phyloP scores from a whole-genome alignment of 2,329 filamentous ascomycete species.

The Neofusicoccum kwambonambiense region DNA sequence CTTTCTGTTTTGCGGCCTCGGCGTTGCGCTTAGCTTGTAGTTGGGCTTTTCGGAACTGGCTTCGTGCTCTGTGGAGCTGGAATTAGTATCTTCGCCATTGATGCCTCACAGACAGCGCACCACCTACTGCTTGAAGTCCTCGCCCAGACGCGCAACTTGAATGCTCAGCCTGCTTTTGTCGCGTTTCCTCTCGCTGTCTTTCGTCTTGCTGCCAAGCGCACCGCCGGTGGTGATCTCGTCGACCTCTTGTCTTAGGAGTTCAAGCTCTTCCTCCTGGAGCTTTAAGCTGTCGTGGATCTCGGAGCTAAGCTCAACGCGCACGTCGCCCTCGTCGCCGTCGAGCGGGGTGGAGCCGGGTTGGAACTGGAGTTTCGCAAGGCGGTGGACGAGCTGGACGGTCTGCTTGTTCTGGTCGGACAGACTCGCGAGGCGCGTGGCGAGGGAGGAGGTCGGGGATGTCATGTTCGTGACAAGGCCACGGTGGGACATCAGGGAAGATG shows the following conservation, averaged over 20 bases:
- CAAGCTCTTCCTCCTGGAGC: slow-evolving; percentile 79
- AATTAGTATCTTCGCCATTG: slow-evolving; percentile 4
- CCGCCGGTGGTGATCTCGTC: slow-evolving; percentile 59
- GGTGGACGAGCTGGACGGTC: slow-evolving; percentile 55
- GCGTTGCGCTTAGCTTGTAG: slow-evolving; percentile 74
- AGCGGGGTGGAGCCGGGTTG: slow-evolving; percentile 61
- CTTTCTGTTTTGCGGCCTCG: slow-evolving; percentile 69
- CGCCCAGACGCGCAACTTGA: slow-evolving; percentile 63
- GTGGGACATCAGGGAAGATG: slow-evolving; percentile 3
- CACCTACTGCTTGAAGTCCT: slow-evolving; percentile 71
- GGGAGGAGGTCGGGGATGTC: slow-evolving; percentile 33
- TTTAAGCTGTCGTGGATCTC: slow-evolving; percentile 80
- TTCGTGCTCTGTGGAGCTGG: slow-evolving; percentile 50
- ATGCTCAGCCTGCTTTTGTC: slow-evolving; percentile 67
- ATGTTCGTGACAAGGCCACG: slow-evolving; percentile 27
- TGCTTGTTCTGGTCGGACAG: slow-evolving; percentile 56
- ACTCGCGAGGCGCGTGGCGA: slow-evolving; percentile 50
- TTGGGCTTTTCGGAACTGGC: slow-evolving; percentile 78
- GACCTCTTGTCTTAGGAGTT: slow-evolving; percentile 74
- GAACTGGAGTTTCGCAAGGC: slow-evolving; percentile 59
- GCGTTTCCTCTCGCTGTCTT: slow-evolving; percentile 56
- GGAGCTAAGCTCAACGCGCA: slow-evolving; percentile 68
- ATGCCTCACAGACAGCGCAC: slow-evolving; percentile 39
- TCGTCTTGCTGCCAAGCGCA: slow-evolving; percentile 35
- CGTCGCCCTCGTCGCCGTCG: slow-evolving; percentile 62